A percentile compares a stretch with the other conserved stretches of the same genome.
These are phyloP conservation scores for Metarhizium sp. DNA, from an alignment of 2,329 filamentous ascomycete genomes.

Conservation along the genomic window DNA sequence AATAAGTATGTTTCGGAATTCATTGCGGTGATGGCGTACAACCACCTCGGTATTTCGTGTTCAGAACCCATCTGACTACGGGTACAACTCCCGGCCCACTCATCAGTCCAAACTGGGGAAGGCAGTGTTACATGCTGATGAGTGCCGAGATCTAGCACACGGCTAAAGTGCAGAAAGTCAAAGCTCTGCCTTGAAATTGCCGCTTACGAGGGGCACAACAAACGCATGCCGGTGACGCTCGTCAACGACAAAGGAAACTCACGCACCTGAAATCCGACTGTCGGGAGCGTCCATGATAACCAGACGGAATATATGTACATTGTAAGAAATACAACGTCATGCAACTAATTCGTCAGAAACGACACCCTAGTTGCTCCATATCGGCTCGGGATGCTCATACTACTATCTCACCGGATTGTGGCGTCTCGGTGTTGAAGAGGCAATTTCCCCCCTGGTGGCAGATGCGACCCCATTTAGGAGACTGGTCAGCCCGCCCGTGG, in stretches of 20 bases:
- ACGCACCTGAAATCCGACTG: too few relatives aligned
- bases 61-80: background rate
- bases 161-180: background rate
- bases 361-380: too few relatives aligned
- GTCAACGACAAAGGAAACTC: background rate
- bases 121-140: background rate
- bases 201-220: background rate
- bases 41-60: background rate
- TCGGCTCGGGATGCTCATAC: background rate
- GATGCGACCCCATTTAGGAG: background rate
- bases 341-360: too few relatives aligned
- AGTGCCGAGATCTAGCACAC: constrained; percentile 2
- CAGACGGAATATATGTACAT: background rate
- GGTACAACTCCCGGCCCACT: background rate
- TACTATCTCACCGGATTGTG: background rate
- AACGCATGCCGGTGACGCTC: background rate
- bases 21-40: too few relatives aligned
- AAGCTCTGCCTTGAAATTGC: background rate
- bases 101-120: background rate
- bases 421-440: background rate
- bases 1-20: too few relatives aligned
- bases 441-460: background rate
- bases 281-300: background rate
- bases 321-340: too few relatives aligned
- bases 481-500: background rate